These are phyloP conservation scores for Isabelozyma gotoi DNA, from an alignment of 805 yeast species.

Conservation along the genomic window DNA sequence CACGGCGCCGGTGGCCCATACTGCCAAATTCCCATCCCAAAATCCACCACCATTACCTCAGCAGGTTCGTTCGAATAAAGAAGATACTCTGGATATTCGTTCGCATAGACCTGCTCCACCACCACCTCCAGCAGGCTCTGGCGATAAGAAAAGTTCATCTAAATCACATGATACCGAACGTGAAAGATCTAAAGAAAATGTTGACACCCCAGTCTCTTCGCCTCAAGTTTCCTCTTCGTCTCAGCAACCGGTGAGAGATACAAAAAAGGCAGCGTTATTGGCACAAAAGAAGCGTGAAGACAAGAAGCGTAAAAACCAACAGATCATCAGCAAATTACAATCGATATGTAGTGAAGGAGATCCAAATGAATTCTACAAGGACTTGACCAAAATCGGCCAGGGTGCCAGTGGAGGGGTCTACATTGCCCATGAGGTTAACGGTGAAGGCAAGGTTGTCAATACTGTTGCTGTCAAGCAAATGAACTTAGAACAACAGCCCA, in stretches of 20 bases:
- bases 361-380: constrained; percentile 68
- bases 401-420: constrained; percentile 98
- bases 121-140: constrained; percentile 21
- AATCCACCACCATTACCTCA: background rate
- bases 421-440: constrained; percentile 65
- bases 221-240: constrained; percentile 3
- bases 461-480: constrained; percentile 95
- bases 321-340: constrained; percentile 66
- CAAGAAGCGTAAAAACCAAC: constrained; percentile 67
- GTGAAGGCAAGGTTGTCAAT: constrained; percentile 16
- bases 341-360: constrained; percentile 84
- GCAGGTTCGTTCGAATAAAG: constrained; percentile 16
- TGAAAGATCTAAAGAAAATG: background rate
- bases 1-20: constrained; percentile 37
- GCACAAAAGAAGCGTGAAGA: constrained; percentile 76
- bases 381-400: constrained; percentile 86
- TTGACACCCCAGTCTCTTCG: background rate
- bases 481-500: constrained; percentile 92
- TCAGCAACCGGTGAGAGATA: constrained; percentile 46
- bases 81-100: constrained; percentile 18
- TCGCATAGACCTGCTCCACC: constrained; percentile 45
- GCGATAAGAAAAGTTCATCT: background rate
- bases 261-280: constrained; percentile 53
- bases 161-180: background rate
- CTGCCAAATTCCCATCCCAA: constrained; percentile 22